These are phyloP conservation scores for Boechera divaricarpa DNA, from an alignment of 345 rosid species.

Conservation along the genomic window DNA sequence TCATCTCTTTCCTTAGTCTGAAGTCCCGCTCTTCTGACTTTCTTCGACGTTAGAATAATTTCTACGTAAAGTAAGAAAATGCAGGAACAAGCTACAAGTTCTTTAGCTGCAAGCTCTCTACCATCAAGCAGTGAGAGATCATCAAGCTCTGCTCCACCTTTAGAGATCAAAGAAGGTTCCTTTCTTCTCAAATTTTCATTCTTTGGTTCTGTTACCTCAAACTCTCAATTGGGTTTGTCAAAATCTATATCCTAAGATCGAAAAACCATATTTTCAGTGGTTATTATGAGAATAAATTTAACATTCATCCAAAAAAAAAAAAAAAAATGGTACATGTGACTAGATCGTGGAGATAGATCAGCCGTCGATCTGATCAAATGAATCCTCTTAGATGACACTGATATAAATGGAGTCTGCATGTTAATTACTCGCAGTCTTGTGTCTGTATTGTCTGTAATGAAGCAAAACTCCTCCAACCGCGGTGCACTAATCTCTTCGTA, in stretches of 20 bases:
- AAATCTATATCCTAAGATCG: too few species aligned
- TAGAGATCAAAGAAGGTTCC: slow-evolving; percentile 81
- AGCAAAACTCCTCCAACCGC: slow-evolving; percentile 80
- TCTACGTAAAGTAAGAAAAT: slow-evolving; percentile 11
- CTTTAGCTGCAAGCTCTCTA: slow-evolving; percentile 74
- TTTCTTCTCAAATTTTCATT: not conserved
- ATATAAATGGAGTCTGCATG: not conserved
- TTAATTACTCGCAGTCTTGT: slow-evolving; percentile 65
- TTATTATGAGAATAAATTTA: too few species aligned
- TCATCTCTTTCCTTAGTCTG: too few species aligned
- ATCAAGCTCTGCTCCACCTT: slow-evolving; percentile 81
- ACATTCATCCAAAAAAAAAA: too few species aligned
- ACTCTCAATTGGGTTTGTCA: too few species aligned
- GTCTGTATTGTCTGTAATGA: slow-evolving; percentile 86
- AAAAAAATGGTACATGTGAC: too few species aligned
- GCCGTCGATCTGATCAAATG: not conserved
- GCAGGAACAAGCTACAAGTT: slow-evolving; percentile 86
- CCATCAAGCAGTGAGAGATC: slow-evolving; percentile 94
- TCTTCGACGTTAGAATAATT: too few species aligned
- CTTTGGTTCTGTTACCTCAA: too few species aligned
- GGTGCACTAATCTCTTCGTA: slow-evolving; percentile 91
- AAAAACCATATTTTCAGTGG: not conserved
- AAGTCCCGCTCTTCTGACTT: too few species aligned
- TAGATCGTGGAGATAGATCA: too few species aligned
- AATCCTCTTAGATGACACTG: not conserved